A percentile compares a stretch with the other conserved stretches of the same genome.
Evolutionary conservation across 2,329 filamentous ascomycete species (phyloP).

Genomic region (Rhytidhysteron rufulum): DNA sequence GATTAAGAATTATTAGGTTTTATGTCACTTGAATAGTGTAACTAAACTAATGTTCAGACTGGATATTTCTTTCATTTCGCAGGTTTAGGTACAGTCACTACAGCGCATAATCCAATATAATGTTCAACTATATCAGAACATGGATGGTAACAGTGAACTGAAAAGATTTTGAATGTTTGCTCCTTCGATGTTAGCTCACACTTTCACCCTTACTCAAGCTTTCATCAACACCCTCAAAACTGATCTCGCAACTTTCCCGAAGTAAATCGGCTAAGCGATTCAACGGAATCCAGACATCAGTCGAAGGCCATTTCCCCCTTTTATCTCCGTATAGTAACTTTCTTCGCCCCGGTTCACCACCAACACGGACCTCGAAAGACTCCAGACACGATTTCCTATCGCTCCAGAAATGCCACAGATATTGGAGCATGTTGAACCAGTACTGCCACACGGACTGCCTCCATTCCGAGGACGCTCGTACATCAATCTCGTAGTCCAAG

Average conservation of each 20-base stretch:
- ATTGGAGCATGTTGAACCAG: background rate
- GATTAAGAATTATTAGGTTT: no score
- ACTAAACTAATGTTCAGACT: no score
- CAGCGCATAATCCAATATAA: no score
- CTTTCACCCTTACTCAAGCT: background rate
- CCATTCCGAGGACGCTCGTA: background rate
- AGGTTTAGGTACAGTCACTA: no score
- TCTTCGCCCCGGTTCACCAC: background rate
- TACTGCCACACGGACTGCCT: background rate
- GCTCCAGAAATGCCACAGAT: conserved; percentile 1
- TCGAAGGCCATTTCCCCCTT: background rate
- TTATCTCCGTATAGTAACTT: background rate
- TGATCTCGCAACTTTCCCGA: background rate
- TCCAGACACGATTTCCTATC: background rate
- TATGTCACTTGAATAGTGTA: no score
- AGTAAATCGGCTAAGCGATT: background rate
- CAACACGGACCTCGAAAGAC: background rate
- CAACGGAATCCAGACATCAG: background rate
- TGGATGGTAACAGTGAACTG: no score
- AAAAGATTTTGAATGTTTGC: no score
- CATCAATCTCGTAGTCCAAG: background rate
- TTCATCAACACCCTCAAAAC: background rate
- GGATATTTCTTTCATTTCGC: no score
- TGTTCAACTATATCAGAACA: no score
- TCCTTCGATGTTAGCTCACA: no score